phyloP scores from a whole-genome alignment of 2,329 filamentous ascomycete genomes.

The Domatiomyces catenatus region DNA sequence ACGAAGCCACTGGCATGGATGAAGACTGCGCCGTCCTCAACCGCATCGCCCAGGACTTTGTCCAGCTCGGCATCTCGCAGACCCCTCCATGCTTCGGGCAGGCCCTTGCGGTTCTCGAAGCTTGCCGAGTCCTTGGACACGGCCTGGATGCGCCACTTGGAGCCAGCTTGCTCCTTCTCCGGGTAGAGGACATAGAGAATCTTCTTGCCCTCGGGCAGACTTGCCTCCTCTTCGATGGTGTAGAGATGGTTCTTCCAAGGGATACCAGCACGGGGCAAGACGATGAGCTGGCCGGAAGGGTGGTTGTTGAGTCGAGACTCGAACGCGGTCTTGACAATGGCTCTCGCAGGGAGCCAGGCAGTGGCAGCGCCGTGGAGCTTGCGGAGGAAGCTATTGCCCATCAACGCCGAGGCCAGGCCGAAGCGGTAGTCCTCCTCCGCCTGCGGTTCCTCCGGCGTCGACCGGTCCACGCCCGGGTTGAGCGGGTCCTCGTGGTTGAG shows the following conservation, averaged over 20 bases:
- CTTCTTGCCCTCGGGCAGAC: constrained; percentile 32
- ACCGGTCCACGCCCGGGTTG: constrained; percentile 32
- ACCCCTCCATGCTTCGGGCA: constrained; percentile 85
- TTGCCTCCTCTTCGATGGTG: constrained; percentile 54
- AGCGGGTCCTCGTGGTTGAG: constrained; percentile 52
- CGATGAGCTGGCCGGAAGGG: constrained; percentile 60
- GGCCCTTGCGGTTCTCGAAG: constrained; percentile 79
- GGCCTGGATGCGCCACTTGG: constrained; percentile 87
- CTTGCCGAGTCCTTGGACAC: constrained; percentile 74
- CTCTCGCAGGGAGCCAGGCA: constrained; percentile 77
- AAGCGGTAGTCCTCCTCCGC: constrained; percentile 70
- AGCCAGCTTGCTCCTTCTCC: constrained; percentile 56
- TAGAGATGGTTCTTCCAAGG: constrained; percentile 98
- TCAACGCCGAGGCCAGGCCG: constrained; percentile 58
- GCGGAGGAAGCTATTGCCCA: constrained; percentile 74
- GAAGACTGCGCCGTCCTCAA: constrained; percentile 57
- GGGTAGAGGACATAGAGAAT: constrained; percentile 85
- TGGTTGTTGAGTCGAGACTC: constrained; percentile 52
- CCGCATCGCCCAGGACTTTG: constrained; percentile 31
- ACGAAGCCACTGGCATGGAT: constrained; percentile 93
- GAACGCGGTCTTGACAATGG: constrained; percentile 64
- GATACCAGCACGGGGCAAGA: constrained; percentile 59
- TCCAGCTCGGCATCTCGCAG: constrained; percentile 76
- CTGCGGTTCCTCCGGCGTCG: constrained; percentile 42
- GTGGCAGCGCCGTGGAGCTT: constrained; percentile 61